Conservation (phyloP, 495 filamentous ascomycete genomes). For the Penicillium robsamsonii region DNA sequence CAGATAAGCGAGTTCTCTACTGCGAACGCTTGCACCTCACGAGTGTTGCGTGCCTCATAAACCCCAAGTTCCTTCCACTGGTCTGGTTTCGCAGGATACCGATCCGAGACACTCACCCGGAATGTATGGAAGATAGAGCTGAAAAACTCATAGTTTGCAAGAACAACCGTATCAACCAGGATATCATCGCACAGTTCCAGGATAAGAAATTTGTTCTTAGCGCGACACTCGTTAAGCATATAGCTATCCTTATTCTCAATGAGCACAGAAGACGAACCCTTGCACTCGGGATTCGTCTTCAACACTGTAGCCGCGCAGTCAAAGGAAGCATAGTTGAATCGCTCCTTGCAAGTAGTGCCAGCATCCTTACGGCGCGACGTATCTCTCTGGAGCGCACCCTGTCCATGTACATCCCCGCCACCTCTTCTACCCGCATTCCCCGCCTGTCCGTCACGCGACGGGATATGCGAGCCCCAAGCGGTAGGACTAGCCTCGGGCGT, state of each 20-base stretch:
- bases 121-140: constrained; percentile 93
- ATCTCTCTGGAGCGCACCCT: constrained; percentile 40
- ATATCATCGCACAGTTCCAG: constrained; percentile 91
- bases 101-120: constrained; percentile 83
- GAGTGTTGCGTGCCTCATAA: constrained; percentile 85
- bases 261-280: constrained; percentile 80
- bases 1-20: constrained; percentile 92
- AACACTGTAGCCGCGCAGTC: constrained; percentile 92
- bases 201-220: constrained; percentile 88
- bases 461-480: constrained; percentile 35
- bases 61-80: constrained; percentile 89
- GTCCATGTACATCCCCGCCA: constrained; percentile 27
- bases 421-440: constrained; percentile 21
- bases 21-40: constrained; percentile 90
- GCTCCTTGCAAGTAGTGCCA: constrained; percentile 90
- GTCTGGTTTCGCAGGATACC: constrained; percentile 86
- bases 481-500: constrained; percentile 37
- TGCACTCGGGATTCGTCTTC: constrained; percentile 81
- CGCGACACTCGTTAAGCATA: constrained; percentile 89
- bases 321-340: constrained; percentile 96
- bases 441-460: constrained; percentile 35
- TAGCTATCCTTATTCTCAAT: constrained; percentile 98
- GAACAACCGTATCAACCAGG: constrained; percentile 88
- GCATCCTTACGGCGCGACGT: constrained; percentile 76
- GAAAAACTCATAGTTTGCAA: constrained; percentile 99